These are phyloP conservation scores for Agroathelia rolfsii DNA, from an alignment of 1,284 basidiomycete genomes.

Conservation along the genomic window DNA sequence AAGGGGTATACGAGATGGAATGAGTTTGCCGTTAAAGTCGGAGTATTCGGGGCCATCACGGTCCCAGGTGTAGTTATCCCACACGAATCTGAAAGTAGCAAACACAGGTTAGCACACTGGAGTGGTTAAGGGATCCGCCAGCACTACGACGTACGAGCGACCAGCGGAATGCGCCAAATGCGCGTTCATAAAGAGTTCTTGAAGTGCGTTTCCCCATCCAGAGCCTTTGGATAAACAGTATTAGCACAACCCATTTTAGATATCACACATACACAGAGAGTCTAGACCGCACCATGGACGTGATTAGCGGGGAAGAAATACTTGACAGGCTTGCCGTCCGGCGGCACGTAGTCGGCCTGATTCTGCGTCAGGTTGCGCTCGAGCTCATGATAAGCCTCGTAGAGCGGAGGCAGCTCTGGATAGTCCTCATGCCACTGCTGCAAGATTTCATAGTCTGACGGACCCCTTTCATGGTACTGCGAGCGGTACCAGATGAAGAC, in stretches of 20 bases:
- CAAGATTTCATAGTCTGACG: too few relatives aligned
- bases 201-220: slow-evolving; percentile 34
- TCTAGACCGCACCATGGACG: slow-evolving; percentile 23
- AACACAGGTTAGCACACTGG: slow-evolving; percentile 6
- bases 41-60: slow-evolving; percentile 19
- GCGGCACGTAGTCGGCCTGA: slow-evolving; percentile 24
- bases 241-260: neutral
- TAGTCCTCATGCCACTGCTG: too few relatives aligned
- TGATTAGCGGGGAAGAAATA: slow-evolving; percentile 18
- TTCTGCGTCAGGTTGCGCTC: slow-evolving; percentile 40
- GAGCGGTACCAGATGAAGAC: too few relatives aligned
- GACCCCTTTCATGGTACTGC: too few relatives aligned
- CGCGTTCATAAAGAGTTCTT: slow-evolving; percentile 26
- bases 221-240: slow-evolving; percentile 16
- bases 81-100: slow-evolving; percentile 23
- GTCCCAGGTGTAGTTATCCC: slow-evolving; percentile 30
- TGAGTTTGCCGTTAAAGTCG: slow-evolving; percentile 20
- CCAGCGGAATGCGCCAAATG: slow-evolving; percentile 22
- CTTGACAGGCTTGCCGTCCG: slow-evolving; percentile 1
- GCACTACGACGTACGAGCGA: slow-evolving; percentile 28
- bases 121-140: too few relatives aligned
- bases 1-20: slow-evolving; percentile 27
- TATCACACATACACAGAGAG: neutral
- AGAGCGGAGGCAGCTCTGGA: slow-evolving; percentile 38
- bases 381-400: slow-evolving; percentile 31